Conservation (phyloP, 2,329 filamentous ascomycete genomes). For the Davidsoniella virescens region DNA sequence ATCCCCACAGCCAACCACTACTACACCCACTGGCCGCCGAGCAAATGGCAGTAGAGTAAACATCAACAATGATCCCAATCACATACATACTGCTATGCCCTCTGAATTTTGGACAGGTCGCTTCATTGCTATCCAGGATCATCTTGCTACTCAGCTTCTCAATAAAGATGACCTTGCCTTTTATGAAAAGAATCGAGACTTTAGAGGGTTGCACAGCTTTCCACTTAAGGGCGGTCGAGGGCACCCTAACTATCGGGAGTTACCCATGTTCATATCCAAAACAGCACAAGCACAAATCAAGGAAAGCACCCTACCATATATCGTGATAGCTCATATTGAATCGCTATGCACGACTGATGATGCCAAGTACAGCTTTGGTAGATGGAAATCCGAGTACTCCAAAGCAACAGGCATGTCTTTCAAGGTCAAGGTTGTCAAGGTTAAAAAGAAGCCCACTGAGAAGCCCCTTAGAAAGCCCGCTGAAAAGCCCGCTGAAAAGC, state of each 20-base stretch:
- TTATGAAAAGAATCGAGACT: constrained; percentile 10
- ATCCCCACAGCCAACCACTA: not conserved
- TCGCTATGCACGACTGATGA: constrained; percentile 11
- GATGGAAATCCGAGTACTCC: constrained; percentile 7
- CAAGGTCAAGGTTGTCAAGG: constrained; percentile 7
- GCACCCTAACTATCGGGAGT: constrained; percentile 6
- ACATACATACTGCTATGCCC: constrained; percentile 27
- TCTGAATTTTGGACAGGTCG: constrained; percentile 46
- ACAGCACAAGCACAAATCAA: constrained; percentile 2
- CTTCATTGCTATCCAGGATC: constrained; percentile 40
- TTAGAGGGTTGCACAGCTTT: constrained; percentile 8
- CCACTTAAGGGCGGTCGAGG: constrained; percentile 4
- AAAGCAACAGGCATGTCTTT: constrained; percentile 9
- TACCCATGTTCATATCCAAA: constrained; percentile 11
- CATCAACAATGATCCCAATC: constrained; percentile 15
- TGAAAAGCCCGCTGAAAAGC: not conserved
- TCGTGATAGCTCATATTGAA: constrained; percentile 11
- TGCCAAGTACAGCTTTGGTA: constrained; percentile 7
- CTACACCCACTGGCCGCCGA: not conserved
- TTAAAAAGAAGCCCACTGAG: constrained; percentile 3
- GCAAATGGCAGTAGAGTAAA: not conserved
- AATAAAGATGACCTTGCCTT: constrained; percentile 10
- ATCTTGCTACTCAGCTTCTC: constrained; percentile 14
- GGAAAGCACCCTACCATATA: constrained; percentile 5
- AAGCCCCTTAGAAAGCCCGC: not conserved